Base-by-base conservation (phyloP, 441 rosid genomes). In the Pelargonium cotyledonis region DNA sequence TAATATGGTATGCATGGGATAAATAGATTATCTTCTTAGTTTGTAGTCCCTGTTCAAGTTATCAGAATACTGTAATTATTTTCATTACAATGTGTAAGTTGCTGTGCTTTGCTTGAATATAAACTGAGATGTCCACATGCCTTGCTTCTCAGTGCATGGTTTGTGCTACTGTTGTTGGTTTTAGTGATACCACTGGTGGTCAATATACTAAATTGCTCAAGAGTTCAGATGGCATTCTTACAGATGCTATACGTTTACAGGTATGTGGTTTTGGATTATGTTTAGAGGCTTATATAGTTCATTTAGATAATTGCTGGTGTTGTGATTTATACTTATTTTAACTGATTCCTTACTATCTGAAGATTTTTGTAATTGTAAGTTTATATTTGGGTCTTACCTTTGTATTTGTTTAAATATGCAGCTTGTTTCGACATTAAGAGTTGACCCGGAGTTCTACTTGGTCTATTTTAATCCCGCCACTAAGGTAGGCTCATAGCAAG, bases 351-450 rank as follows among this genome's bases (percentile, higher is more conserved):
- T 67, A 23, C 41, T 5, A 26, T 14, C 43, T n/a, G 58, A 14
- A 4, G 38, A 26, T 61, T 40, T 23, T 26, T 11, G 65, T 9
- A 21, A 49, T 41, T 67, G 6, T 12, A 49, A 47, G 38, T 26
- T 21, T 16, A 64, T 38, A 16, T 31, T 35, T 69, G 64, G 29
- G 63, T 70, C 65, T 67, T 63, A 76, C 46, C 35, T 71, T 73
- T 65, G 53, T 19, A 44, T 68, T 58, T 74, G 65, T 72, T 78
- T 58, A 74, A 71, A 71, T 77, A 31, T 84, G 89, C 97, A 95
- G 99, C 86, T 95, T 74, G 95, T 95, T 85, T 91, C 99, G 61
- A 79, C 89, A 65, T 77, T 92, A 76, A 82, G 84, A 80, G 87
- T 92, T 68, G 68, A 82, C 68, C 99, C 99, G 5, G 97, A 85